These are phyloP conservation scores for Bruguiera gymnorhiza DNA, from an alignment of 345 rosid species.

Conservation along the genomic window DNA sequence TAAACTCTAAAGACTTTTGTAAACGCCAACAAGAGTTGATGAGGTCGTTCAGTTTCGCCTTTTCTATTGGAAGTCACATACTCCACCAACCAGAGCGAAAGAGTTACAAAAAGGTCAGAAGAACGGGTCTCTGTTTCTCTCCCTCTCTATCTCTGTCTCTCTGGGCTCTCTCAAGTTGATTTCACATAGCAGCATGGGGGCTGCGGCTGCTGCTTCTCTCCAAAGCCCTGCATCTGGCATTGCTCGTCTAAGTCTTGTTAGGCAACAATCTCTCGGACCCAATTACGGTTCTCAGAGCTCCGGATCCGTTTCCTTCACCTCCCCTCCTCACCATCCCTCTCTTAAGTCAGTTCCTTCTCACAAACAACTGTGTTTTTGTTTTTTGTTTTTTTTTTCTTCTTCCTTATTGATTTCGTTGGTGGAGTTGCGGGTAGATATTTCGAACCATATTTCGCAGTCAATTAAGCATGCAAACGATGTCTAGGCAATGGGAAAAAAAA, in stretches of 20 bases:
- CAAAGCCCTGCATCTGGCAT: conserved; percentile 6
- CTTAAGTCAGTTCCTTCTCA: conserved; percentile 21
- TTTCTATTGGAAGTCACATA: too few relatives aligned
- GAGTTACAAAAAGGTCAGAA: too few relatives aligned
- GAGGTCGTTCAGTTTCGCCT: too few relatives aligned
- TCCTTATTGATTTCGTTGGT: too few relatives aligned
- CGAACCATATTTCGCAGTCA: neutral
- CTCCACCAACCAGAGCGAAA: too few relatives aligned
- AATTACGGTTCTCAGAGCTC: conserved; percentile 1
- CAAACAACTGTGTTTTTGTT: neutral
- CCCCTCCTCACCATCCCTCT: conserved; percentile 16
- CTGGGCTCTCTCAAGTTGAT: too few relatives aligned
- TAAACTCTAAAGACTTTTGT: too few relatives aligned
- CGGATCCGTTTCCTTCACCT: conserved; percentile 39
- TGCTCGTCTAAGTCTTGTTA: conserved; percentile 8
- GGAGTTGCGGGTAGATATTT: neutral
- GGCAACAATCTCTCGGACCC: conserved; percentile 3
- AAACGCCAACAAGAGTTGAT: too few relatives aligned
- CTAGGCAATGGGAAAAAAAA: neutral
- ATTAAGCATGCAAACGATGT: neutral
- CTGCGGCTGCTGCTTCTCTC: conserved; percentile 25
- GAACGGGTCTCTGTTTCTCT: too few relatives aligned
- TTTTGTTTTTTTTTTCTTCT: neutral
- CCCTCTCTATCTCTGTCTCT: too few relatives aligned
- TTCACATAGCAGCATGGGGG: neutral